Conservation (phyloP, 495 filamentous ascomycete genomes). For the Opeltia flavorubescens region DNA sequence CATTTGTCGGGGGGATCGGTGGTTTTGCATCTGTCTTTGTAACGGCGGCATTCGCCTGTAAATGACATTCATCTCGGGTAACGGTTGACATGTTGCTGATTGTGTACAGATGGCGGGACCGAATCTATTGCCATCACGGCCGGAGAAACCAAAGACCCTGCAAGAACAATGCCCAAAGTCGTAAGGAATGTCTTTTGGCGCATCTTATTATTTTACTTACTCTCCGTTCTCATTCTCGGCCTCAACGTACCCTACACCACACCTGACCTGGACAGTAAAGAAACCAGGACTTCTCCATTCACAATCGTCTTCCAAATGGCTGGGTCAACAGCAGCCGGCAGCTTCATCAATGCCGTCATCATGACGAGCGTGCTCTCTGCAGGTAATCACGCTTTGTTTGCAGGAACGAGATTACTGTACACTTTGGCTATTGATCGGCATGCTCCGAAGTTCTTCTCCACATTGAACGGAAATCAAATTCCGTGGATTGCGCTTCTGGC, state of each 20-base stretch:
- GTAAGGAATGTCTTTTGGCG: slow-evolving; percentile 41
- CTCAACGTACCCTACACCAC: slow-evolving; percentile 41
- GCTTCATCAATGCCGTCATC: slow-evolving; percentile 43
- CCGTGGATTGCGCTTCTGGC: slow-evolving; percentile 45
- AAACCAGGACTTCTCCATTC: slow-evolving; percentile 34
- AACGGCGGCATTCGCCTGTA: slow-evolving; percentile 37
- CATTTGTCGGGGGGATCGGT: slow-evolving; percentile 39
- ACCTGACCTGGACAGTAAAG: slow-evolving; percentile 19
- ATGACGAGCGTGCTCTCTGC: slow-evolving; percentile 40
- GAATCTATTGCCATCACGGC: slow-evolving; percentile 44
- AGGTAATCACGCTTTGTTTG: slow-evolving; percentile 40
- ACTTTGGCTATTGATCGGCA: slow-evolving; percentile 32
- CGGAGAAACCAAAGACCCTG: slow-evolving; percentile 36
- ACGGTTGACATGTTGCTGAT: slow-evolving; percentile 4
- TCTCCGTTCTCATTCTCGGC: slow-evolving; percentile 34
- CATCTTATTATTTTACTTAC: slow-evolving; percentile 37
- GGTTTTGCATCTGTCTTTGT: slow-evolving; percentile 41
- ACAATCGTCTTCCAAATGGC: slow-evolving; percentile 38
- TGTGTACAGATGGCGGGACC: slow-evolving; percentile 32
- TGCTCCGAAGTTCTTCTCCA: slow-evolving; percentile 32
- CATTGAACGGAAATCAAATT: slow-evolving; percentile 39
- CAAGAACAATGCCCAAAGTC: slow-evolving; percentile 32
- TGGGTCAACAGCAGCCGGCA: slow-evolving; percentile 33
- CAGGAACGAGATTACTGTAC: slow-evolving; percentile 37
- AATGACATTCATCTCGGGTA: slow-evolving; percentile 2